Evolutionary conservation across 345 rosid genomes (phyloP).

Genomic region (Anacardium occidentale): DNA sequence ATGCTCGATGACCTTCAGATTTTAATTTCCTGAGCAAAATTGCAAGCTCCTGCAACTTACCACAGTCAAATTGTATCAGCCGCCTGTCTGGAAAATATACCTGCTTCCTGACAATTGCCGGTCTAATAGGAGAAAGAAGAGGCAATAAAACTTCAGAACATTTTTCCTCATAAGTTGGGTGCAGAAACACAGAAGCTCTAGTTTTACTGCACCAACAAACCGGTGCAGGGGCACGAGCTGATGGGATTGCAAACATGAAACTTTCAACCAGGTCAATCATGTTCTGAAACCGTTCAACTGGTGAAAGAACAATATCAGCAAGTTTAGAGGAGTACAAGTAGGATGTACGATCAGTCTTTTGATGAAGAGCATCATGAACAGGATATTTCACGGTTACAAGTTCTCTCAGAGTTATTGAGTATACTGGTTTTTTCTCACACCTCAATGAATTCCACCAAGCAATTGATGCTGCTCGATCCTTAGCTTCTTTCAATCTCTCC

Average conservation of each 20-base stretch:
- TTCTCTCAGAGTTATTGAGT: slow-evolving; percentile 63
- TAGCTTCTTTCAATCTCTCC: slow-evolving; percentile 73
- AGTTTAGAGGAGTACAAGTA: slow-evolving; percentile 69
- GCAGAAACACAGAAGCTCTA: slow-evolving; percentile 58
- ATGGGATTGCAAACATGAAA: slow-evolving; percentile 93
- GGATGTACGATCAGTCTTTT: slow-evolving; percentile 47
- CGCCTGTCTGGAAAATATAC: slow-evolving; percentile 97
- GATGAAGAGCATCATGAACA: slow-evolving; percentile 51
- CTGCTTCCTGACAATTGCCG: slow-evolving; percentile 93
- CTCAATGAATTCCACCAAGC: slow-evolving; percentile 99
- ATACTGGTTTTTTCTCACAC: slow-evolving; percentile 78
- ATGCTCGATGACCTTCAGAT: slow-evolving; percentile 91
- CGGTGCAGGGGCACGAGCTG: slow-evolving; percentile 81
- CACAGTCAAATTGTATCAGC: slow-evolving; percentile 98
- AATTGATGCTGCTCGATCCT: slow-evolving; percentile 75
- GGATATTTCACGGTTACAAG: slow-evolving; percentile 62
- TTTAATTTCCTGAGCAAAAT: slow-evolving; percentile 81
- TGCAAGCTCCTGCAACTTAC: slow-evolving; percentile 97
- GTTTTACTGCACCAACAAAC: slow-evolving; percentile 83
- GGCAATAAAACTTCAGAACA: slow-evolving; percentile 70
- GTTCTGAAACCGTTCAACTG: slow-evolving; percentile 77
- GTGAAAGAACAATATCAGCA: slow-evolving; percentile 82
- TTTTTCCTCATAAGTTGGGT: slow-evolving; percentile 52
- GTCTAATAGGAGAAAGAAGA: slow-evolving; percentile 81
- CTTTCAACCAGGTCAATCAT: slow-evolving; percentile 79